Conservation (phyloP, 2,329 filamentous ascomycete species). For the Cytospora schulzeri region DNA sequence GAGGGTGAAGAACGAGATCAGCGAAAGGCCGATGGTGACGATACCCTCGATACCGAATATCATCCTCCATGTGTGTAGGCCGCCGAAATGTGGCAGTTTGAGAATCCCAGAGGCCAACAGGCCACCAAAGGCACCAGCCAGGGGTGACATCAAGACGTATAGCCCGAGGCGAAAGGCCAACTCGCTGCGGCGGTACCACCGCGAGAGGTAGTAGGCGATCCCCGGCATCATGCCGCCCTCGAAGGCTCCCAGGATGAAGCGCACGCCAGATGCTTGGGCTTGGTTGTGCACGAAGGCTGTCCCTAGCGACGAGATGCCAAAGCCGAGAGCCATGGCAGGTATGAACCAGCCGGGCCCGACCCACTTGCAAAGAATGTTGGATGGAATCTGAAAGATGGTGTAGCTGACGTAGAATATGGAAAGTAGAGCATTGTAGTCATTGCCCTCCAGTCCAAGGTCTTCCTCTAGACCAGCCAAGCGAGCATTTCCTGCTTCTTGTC, state of each 20-base stretch:
- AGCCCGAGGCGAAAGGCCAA: slow-evolving; percentile 61
- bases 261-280: slow-evolving; percentile 56
- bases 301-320: slow-evolving; percentile 64
- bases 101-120: slow-evolving; percentile 60
- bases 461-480: slow-evolving; percentile 65
- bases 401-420: slow-evolving; percentile 74
- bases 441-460: slow-evolving; percentile 60
- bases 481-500: slow-evolving; percentile 61
- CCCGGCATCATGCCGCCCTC: slow-evolving; percentile 76
- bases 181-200: slow-evolving; percentile 65
- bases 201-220: slow-evolving; percentile 71
- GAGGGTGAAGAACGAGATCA: slow-evolving; percentile 64
- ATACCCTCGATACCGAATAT: slow-evolving; percentile 73
- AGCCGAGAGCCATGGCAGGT: slow-evolving; percentile 61
- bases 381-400: slow-evolving; percentile 72
- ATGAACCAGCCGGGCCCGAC: slow-evolving; percentile 74
- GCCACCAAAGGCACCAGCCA: slow-evolving; percentile 68
- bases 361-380: slow-evolving; percentile 69
- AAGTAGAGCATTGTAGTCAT: slow-evolving; percentile 71
- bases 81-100: slow-evolving; percentile 59
- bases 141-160: slow-evolving; percentile 62
- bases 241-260: slow-evolving; percentile 69
- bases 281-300: slow-evolving; percentile 66
- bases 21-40: slow-evolving; percentile 53
- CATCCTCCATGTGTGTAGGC: slow-evolving; percentile 64